Percentiles rank a stretch among this genome's conserved stretches.
Conservation (phyloP, 768 basidiomycete genomes). For the Xerocomellus chrysenteron region DNA sequence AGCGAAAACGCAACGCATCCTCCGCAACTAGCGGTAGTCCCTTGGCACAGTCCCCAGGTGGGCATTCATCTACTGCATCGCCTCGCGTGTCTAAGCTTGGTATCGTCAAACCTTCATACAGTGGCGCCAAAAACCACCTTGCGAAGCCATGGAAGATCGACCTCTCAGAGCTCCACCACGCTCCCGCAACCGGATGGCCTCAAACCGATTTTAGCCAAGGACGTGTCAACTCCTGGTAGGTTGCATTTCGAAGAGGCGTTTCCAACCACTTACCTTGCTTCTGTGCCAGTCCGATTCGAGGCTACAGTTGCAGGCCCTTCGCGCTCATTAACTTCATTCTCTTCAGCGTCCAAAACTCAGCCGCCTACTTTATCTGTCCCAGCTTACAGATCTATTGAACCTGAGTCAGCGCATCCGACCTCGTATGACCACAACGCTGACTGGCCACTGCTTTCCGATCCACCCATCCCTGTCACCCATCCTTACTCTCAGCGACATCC, state of each 20-base stretch:
- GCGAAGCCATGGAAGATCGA: slow-evolving; percentile 6
- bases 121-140: slow-evolving; percentile 2
- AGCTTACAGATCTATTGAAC: slow-evolving; percentile 8
- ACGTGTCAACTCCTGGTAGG: slow-evolving; percentile 15
- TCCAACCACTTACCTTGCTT: slow-evolving; percentile 5
- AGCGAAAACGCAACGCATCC: slow-evolving; percentile 26
- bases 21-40: slow-evolving; percentile 10
- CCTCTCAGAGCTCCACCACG: slow-evolving; percentile 3
- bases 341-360: slow-evolving; percentile 9
- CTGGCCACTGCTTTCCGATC: slow-evolving; percentile 11
- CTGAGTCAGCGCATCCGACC: slow-evolving; percentile 3
- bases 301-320: slow-evolving; percentile 9
- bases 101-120: slow-evolving; percentile 4
- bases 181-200: slow-evolving; percentile 2
- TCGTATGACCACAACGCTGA: neutral
- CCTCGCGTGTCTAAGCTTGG: slow-evolving; percentile 6
- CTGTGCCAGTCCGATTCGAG: slow-evolving; percentile 10
- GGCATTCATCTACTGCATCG: slow-evolving; percentile 12
- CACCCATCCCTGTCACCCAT: slow-evolving; percentile 22
- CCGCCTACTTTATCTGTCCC: slow-evolving; percentile 1
- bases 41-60: slow-evolving; percentile 19
- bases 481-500: slow-evolving; percentile 17
- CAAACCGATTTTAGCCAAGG: neutral
- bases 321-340: slow-evolving; percentile 2
- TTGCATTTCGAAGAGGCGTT: neutral